Evolutionary conservation across 345 rosid species (phyloP), one percentile per base, ranked within the genome.

Genomic region (Citrus mangshanensis): DNA sequence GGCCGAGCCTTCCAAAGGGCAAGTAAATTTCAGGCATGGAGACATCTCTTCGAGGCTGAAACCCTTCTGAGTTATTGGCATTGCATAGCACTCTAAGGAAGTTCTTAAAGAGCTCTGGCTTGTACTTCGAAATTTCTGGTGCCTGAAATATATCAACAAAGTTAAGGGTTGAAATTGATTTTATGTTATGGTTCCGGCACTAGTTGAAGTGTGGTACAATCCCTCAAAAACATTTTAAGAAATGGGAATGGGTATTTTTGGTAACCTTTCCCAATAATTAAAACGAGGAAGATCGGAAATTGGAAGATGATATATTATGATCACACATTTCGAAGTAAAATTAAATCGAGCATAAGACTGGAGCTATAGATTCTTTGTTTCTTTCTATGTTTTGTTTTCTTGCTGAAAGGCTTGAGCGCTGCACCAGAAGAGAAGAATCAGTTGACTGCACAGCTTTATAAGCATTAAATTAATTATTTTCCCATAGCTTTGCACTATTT

Each of bases 21-120:
- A 85, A 66, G 60, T 84, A 80, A 63, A 85, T 74, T 82, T 89
- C 91, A 0, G 91, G 89, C 58, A 88, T 65, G 0, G 92, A 69
- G 62, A 85, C 89, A 7, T 89, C 91, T 62, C 91, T 38, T 7
- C 63, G 68, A 22, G 88, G 91, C 4, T 66, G 63, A 75, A 89
- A 89, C 7, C 88, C 86, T 82, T 89, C 93, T 0, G 89, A 85
- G 7, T 80, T 85, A 77, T 87, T 87, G 28, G 92, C 89, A 10
- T 42, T 42, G 0, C 49, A 42, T 77, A 6, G 42, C 42, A 38
- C 42, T 9, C 42, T 38, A 38, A 86, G 76, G 74, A 89, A 58
- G 76, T 81, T 78, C 78, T 81, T 78, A 83, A 67, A 30, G 21
- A 74, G 28, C 69, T 83, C 55, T 1, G 88, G 85, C 7, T 86